These are phyloP conservation scores for Russula virescens DNA, from an alignment of 768 basidiomycete genomes.

Conservation along the genomic window DNA sequence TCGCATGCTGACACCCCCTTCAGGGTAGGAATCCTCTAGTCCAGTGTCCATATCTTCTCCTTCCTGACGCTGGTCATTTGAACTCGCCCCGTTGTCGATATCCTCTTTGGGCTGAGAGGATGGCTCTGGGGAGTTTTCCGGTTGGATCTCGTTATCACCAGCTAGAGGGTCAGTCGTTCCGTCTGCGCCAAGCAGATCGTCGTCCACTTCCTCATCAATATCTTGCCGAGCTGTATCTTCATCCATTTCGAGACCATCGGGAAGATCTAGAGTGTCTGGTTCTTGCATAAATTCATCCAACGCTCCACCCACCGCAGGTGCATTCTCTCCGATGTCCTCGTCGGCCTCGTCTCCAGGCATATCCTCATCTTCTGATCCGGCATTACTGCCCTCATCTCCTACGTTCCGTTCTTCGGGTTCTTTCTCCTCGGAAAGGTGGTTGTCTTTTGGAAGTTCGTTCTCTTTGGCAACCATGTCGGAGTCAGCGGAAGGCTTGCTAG, in stretches of 20 bases:
- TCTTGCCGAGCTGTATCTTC: conserved; percentile 25
- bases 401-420: conserved; percentile 27
- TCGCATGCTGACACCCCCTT: conserved; percentile 37
- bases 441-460: conserved; percentile 35
- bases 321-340: conserved; percentile 38
- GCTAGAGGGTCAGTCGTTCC: conserved; percentile 24
- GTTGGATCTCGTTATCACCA: conserved; percentile 2
- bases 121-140: not conserved
- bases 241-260: conserved; percentile 74
- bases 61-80: conserved; percentile 11
- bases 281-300: conserved; percentile 76
- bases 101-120: conserved; percentile 7
- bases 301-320: conserved; percentile 51
- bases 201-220: conserved; percentile 33
- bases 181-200: conserved; percentile 20
- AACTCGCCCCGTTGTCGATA: not conserved
- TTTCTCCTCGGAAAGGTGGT: conserved; percentile 33
- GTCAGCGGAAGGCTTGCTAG: conserved; percentile 41
- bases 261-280: conserved; percentile 79
- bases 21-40: conserved; percentile 37
- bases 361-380: conserved; percentile 30
- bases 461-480: conserved; percentile 83
- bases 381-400: conserved; percentile 28
- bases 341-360: conserved; percentile 28
- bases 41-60: conserved; percentile 33